These are phyloP conservation scores for Morella rubra DNA, from an alignment of 306 rosid genomes.

Conservation along the genomic window DNA sequence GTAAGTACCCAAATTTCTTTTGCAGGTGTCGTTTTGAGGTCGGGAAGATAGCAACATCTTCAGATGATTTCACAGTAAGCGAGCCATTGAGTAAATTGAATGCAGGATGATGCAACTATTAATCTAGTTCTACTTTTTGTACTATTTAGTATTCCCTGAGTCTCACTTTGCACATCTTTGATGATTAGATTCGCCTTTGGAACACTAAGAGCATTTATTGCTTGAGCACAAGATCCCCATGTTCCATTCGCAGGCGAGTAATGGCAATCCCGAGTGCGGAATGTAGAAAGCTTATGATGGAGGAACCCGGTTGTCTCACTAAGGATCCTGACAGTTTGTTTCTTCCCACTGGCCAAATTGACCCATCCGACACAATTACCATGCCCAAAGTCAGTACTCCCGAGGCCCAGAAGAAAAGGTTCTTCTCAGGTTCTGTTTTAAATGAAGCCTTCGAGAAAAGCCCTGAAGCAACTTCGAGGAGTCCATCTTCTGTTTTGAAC, in stretches of 20 bases:
- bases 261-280: conserved; percentile 69
- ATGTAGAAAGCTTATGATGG: conserved; percentile 44
- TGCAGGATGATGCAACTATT: background rate
- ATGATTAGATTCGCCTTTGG: conserved; percentile 75
- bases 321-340: conserved; percentile 24
- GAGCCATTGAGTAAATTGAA: background rate
- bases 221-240: conserved; percentile 39
- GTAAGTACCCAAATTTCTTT: conserved; percentile 12
- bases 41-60: conserved; percentile 80
- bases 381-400: conserved; percentile 56
- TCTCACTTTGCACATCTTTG: background rate
- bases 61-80: conserved; percentile 90
- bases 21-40: conserved; percentile 66
- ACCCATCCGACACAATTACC: conserved; percentile 32
- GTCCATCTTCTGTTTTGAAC: conserved; percentile 90
- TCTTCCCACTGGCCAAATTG: conserved; percentile 28
- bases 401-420: conserved; percentile 44
- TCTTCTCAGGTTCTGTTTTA: conserved; percentile 33
- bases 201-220: conserved; percentile 39
- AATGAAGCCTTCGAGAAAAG: conserved; percentile 52
- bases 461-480: conserved; percentile 66
- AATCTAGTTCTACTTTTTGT: background rate
- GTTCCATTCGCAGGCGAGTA: conserved; percentile 65
- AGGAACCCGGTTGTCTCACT: conserved; percentile 31
- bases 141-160: background rate